A percentile compares a stretch with the other conserved stretches of the same genome.
Evolutionary conservation across 768 basidiomycete species (phyloP).

Genomic region (Thelephora ganbajun): DNA sequence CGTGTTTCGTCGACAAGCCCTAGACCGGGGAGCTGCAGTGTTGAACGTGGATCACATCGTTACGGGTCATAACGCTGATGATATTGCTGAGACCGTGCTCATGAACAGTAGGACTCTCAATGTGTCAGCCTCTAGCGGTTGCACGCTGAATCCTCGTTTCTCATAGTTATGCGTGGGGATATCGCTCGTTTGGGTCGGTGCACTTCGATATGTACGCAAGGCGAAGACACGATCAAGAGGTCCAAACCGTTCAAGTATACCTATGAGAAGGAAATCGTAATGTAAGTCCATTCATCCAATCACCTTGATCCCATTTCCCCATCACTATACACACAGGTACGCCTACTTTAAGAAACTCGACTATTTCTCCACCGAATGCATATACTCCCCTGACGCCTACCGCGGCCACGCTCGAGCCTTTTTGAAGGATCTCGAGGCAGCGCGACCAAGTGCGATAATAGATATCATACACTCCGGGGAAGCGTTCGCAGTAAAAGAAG

Average conservation of each 20-base stretch:
- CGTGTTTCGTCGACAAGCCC: slow-evolving; percentile 90
- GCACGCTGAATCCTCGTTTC: slow-evolving; percentile 1
- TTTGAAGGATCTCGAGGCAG: slow-evolving; percentile 89
- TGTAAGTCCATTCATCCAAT: slow-evolving; percentile 37
- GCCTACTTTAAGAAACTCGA: slow-evolving; percentile 99
- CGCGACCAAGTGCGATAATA: slow-evolving; percentile 89
- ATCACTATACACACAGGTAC: slow-evolving; percentile 43
- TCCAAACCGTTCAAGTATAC: slow-evolving; percentile 99
- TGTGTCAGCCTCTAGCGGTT: neutral
- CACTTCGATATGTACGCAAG: slow-evolving; percentile 88
- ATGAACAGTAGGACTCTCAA: slow-evolving; percentile 77
- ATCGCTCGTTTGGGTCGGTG: slow-evolving; percentile 89
- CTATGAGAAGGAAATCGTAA: slow-evolving; percentile 99
- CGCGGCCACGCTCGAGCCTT: slow-evolving; percentile 91
- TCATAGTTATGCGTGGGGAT: slow-evolving; percentile 90
- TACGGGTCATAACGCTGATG: slow-evolving; percentile 98
- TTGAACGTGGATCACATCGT: slow-evolving; percentile 93
- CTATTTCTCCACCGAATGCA: slow-evolving; percentile 98
- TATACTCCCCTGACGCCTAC: slow-evolving; percentile 97
- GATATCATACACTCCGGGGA: slow-evolving; percentile 97
- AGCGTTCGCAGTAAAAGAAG: slow-evolving; percentile 74
- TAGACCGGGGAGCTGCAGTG: slow-evolving; percentile 86
- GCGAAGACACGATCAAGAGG: slow-evolving; percentile 91
- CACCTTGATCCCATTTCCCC: neutral
- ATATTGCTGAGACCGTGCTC: slow-evolving; percentile 95